Base-by-base conservation (phyloP, 768 basidiomycete species). In the Paxillus ammoniavirescens region DNA sequence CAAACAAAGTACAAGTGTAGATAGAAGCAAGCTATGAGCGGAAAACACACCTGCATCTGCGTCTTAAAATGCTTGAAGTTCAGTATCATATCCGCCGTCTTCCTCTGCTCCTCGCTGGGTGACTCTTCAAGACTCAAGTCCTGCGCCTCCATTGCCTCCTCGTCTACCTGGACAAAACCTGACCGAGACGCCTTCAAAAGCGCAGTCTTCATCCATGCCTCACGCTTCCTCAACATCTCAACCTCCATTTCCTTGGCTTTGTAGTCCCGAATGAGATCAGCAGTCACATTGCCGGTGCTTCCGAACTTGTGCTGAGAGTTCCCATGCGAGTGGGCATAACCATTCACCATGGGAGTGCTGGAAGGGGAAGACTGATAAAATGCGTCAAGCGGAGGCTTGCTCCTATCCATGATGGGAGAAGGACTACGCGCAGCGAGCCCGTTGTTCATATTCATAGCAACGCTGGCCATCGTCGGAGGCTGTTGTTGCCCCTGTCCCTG, bases 21-120 rank as follows among this genome's bases (percentile, higher is more conserved):
- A 38, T 1, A 30, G 5, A 31, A 38, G 4, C 12, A 38, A 28
- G 3, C 8, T 44, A 12, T 36, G 8, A 49, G 26, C 1, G n/a
- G 13, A 36, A 40, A 8, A 72, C 82, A 58, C 56, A 93, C 94
- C 84, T 94, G 91, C 48, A 95, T 79, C 58, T 84, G 83, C 10
- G 91, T 89, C 68, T 86, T 85, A 68, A 93, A 89, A 65, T 92
- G 86, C 74, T 96, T 98, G 64, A 98, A 82, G 64, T 80, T 82
- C 52, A 97, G 72, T 5, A 89, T 75, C 69, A 92, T 79, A 58
- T 93, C 90, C 2, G 82, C 76, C 53, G 86, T 74, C 51, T 75
- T 76, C 35, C 78, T 77, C 40, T 77, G 80, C 26, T 80, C 80
- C 23, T 73, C 72, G 49, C 65, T 51, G 30, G 50, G 18, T 35